Evolutionary conservation across 2,329 filamentous ascomycete species (phyloP).

Genomic region (Phyllosticta paracitricarpa): DNA sequence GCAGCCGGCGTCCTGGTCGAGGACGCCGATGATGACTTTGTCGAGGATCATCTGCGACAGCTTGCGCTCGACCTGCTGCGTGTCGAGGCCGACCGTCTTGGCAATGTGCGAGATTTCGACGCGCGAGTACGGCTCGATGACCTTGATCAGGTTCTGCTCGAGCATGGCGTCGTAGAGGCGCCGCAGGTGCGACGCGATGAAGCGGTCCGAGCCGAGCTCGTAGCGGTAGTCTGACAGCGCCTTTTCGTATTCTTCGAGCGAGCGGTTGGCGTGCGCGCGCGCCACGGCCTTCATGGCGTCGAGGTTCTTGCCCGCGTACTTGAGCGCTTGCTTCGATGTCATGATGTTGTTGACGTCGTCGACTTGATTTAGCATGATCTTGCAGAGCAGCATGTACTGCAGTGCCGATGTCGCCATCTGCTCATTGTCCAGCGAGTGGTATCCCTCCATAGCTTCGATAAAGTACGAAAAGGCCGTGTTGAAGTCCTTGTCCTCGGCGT

Average conservation of each 20-base stretch:
- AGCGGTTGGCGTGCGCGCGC: conserved; percentile 88
- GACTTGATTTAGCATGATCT: conserved; percentile 96
- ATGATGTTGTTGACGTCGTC: conserved; percentile 95
- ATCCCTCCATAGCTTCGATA: conserved; percentile 96
- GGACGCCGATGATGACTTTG: conserved; percentile 94
- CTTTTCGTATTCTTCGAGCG: conserved; percentile 92
- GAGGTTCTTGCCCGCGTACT: conserved; percentile 89
- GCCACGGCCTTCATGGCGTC: conserved; percentile 99
- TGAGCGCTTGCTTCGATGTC: conserved; percentile 90
- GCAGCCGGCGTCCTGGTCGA: conserved; percentile 96
- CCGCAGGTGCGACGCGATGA: conserved; percentile 93
- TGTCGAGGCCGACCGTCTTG: conserved; percentile 94
- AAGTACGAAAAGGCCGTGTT: conserved; percentile 99
- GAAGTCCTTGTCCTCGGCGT: conserved; percentile 98
- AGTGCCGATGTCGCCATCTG: conserved; percentile 88
- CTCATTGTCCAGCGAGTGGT: conserved; percentile 83
- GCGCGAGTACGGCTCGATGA: conserved; percentile 95
- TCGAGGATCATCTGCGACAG: conserved; percentile 99
- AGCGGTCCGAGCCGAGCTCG: conserved; percentile 87
- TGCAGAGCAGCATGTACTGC: conserved; percentile 99
- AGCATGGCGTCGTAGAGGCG: conserved; percentile 96
- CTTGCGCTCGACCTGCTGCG: conserved; percentile 94
- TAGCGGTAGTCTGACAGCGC: conserved; percentile 83
- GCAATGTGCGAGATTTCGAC: conserved; percentile 96
- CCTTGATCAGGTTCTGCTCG: conserved; percentile 99